Evolutionary conservation across 2,329 filamentous ascomycete genomes (phyloP), one percentile per base, ranked within the genome.

Genomic region (Pezicula rhizophila): DNA sequence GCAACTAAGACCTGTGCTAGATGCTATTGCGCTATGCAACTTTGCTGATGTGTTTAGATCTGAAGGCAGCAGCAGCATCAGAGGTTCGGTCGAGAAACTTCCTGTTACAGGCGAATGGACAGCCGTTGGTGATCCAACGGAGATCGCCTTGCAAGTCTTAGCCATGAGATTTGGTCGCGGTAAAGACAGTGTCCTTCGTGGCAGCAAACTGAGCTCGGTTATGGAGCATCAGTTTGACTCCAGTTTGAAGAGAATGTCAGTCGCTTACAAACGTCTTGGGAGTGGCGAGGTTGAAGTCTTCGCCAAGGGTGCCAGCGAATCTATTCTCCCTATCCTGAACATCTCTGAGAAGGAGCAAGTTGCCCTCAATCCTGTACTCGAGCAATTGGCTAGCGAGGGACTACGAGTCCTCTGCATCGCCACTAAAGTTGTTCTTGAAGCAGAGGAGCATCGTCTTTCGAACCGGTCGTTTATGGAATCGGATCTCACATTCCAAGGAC

Each of bases 211-310:
- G 48, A 65, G 67, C 35, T 67, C 83, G 40, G 58, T 85, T 8
- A 76, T 79, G 1, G 85, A 89, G 58, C 84, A 84, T 47, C 84
- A 84, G 2, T 89, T 89, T 59, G 84, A 89, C 62, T 87, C 84
- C 0, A 79, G 79, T 34, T 78, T 84, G 65, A 89, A 89, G 69
- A 77, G 83, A 50, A 89, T 89, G 85, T 84, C 82, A 34, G 84
- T 88, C 43, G 76, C 87, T 25, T 87, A 84, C 66, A 63, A 64
- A 7, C 68, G 73, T 39, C 64, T 65, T 7, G 64, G 58, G 39
- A 63, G 62, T 2, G 66, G 67, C 20, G 60, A 63, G 10, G 61
- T 64, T 55, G 66, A 69, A 11, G 72, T 79, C 15, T 80, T 78
- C 53, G 75, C 76, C 60, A 82, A 82, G 59, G 79, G 79, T 37